Percentiles rank a stretch among this genome's conserved stretches.
Conservation (phyloP, 345 rosid species). For the Punica granatum region DNA sequence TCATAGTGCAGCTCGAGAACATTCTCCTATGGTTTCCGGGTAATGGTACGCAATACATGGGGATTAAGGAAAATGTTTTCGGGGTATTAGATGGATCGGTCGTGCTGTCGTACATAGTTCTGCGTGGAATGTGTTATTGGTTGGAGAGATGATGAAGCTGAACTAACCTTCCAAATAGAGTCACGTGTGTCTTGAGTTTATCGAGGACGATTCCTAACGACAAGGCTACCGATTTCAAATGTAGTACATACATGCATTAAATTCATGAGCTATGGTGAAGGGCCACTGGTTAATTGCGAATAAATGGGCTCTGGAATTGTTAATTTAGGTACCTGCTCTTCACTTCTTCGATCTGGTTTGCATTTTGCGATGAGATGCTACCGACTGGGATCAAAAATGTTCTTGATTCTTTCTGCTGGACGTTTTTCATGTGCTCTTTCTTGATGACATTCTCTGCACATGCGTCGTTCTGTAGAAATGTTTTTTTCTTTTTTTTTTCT, state of each 20-base stretch:
- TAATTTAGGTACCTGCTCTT: not conserved
- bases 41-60: no score
- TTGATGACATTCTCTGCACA: no score
- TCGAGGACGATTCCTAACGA: not conserved
- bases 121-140: not conserved
- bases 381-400: no score
- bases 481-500: no score
- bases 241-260: not conserved
- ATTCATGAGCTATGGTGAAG: not conserved
- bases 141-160: not conserved
- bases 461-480: no score
- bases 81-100: no score
- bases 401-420: no score
- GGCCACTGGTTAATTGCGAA: not conserved
- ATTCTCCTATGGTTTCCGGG: not conserved
- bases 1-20: no score
- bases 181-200: not conserved
- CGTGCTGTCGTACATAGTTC: not conserved
- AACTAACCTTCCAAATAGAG: not conserved
- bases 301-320: not conserved
- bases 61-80: not conserved
- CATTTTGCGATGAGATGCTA: no score
- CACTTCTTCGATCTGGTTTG: no score
- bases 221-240: not conserved
- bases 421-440: no score